phyloP scores from a whole-genome alignment of 2,329 filamentous ascomycete genomes.

The Pseudogymnoascus verrucosus region DNA sequence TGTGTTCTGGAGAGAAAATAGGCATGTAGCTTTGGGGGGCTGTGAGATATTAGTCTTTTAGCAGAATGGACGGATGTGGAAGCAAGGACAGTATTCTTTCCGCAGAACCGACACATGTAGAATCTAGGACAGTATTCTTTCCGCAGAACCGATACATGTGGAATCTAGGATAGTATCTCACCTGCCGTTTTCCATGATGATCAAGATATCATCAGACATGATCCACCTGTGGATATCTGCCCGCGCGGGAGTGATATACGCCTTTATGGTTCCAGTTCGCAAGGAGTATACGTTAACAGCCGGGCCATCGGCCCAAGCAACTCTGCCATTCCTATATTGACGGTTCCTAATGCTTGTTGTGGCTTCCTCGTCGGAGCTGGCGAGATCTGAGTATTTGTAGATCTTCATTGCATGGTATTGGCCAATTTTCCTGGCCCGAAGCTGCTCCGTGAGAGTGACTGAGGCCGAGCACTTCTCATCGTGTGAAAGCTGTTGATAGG shows the following conservation, averaged over 20 bases:
- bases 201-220: background rate
- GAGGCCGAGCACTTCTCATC: background rate
- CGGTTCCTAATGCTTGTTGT: background rate
- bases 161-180: background rate
- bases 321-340: constrained; percentile 4
- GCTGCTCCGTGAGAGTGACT: background rate
- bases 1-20: background rate
- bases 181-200: background rate
- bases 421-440: constrained; percentile 1
- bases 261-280: background rate
- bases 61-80: background rate
- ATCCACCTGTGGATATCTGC: background rate
- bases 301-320: background rate
- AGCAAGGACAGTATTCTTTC: background rate
- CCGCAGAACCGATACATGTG: no score
- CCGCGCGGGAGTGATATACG: constrained; percentile 5
- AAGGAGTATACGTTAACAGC: background rate
- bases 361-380: background rate
- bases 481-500: background rate
- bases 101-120: background rate
- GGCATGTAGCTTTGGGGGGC: background rate
- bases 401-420: constrained; percentile 8
- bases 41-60: background rate
- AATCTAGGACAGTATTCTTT: background rate
- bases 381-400: background rate